phyloP scores from a whole-genome alignment of 306 rosid genomes.

The Fagus sylvatica region DNA sequence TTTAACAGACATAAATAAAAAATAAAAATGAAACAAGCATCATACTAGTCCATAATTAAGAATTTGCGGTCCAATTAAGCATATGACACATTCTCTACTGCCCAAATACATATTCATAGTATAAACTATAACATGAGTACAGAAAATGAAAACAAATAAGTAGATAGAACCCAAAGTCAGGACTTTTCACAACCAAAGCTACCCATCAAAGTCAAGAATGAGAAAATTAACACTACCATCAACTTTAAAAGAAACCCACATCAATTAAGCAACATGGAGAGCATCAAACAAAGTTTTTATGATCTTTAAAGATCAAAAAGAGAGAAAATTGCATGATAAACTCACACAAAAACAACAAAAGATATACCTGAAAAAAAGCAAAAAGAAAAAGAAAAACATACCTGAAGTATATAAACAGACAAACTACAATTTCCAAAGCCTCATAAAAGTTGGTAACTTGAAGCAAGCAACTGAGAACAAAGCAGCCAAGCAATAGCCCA shows the following conservation, averaged over 20 bases:
- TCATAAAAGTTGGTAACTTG: conserved; percentile 15
- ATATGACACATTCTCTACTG: background rate
- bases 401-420: conserved; percentile 25
- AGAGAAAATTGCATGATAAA: conserved; percentile 24
- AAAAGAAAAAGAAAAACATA: conserved; percentile 4
- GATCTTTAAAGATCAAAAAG: conserved; percentile 20
- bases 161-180: conserved; percentile 5
- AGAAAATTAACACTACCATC: conserved; percentile 5
- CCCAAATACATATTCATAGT: background rate
- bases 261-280: conserved; percentile 22
- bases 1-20: background rate
- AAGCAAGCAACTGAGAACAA: conserved; percentile 25
- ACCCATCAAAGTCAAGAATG: conserved; percentile 19
- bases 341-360: background rate
- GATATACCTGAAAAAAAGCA: background rate
- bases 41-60: conserved; percentile 5
- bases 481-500: conserved; percentile 23
- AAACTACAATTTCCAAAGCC: conserved; percentile 14
- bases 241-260: conserved; percentile 23
- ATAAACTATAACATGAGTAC: background rate
- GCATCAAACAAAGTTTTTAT: conserved; percentile 7
- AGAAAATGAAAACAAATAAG: conserved; percentile 2
- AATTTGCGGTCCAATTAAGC: conserved; percentile 15
- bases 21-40: background rate
- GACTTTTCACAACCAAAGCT: conserved; percentile 13